Percentiles rank a stretch among this genome's conserved stretches.
Evolutionary conservation across 129 eudicot genomes (phyloP).

Genomic region (Pseudognaphalium luteoalbum): DNA sequence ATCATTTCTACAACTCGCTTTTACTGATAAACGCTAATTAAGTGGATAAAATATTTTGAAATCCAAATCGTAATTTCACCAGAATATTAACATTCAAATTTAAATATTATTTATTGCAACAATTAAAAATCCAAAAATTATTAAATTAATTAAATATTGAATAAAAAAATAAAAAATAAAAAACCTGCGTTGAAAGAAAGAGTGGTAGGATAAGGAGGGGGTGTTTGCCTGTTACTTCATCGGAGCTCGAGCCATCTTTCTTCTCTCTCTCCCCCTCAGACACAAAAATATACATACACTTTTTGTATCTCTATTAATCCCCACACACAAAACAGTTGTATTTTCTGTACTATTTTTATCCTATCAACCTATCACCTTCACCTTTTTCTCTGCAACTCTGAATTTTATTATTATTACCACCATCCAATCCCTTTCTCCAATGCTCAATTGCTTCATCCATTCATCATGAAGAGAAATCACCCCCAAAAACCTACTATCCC

Average conservation of each 20-base stretch:
- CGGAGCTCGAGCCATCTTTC: slow-evolving; percentile 43
- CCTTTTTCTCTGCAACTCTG: slow-evolving; percentile 38
- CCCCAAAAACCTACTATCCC: slow-evolving; percentile 2
- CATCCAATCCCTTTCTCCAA: slow-evolving; percentile 35
- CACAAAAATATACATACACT: background rate
- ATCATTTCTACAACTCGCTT: no score
- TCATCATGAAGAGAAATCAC: slow-evolving; percentile 41
- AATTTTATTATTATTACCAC: background rate
- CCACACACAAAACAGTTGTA: slow-evolving; percentile 8
- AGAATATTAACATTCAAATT: no score
- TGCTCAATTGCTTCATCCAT: slow-evolving; percentile 40
- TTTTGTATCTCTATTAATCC: background rate
- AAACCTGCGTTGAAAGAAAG: no score
- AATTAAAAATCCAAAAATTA: no score
- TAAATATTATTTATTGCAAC: no score
- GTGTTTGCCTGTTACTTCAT: slow-evolving; percentile 35
- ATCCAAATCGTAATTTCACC: no score
- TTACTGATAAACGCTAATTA: no score
- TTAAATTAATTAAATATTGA: no score
- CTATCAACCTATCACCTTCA: slow-evolving; percentile 31
- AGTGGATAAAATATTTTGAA: no score
- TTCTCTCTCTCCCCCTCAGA: slow-evolving; percentile 15
- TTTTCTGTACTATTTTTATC: slow-evolving; percentile 32
- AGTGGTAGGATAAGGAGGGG: slow-evolving; percentile 8
- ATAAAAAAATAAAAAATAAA: no score